phyloP scores from a whole-genome alignment of 208 protist genomes.

The Leishmania tropica region DNA sequence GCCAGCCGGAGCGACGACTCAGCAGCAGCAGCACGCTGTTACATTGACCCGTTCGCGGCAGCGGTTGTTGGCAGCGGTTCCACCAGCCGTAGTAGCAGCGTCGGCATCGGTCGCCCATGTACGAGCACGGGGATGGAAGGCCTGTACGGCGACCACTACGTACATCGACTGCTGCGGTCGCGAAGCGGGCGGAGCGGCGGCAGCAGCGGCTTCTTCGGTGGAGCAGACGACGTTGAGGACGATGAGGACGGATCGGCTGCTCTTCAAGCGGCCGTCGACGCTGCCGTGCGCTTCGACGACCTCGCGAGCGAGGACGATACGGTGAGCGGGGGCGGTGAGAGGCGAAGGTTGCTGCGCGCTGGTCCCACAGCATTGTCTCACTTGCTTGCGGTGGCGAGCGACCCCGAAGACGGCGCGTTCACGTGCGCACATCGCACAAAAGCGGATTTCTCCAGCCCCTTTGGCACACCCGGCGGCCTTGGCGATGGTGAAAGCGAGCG shows the following conservation, averaged over 20 bases:
- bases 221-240: neutral
- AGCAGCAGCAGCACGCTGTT: neutral
- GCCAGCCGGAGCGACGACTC: neutral
- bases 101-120: neutral
- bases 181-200: neutral
- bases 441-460: neutral
- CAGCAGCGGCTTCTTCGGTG: neutral
- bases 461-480: neutral
- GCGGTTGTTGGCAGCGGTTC: neutral
- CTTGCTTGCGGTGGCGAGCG: neutral
- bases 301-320: conserved; percentile 16
- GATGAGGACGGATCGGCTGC: conserved; percentile 10
- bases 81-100: neutral
- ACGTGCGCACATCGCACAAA: neutral
- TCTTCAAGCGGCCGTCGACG: conserved; percentile 17
- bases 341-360: too few relatives aligned
- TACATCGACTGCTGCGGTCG: conserved; percentile 2
- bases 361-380: neutral
- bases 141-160: neutral
- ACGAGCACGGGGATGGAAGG: neutral
- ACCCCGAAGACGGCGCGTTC: neutral
- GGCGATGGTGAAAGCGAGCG: neutral
- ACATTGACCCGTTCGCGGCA: neutral
- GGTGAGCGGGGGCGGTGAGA: neutral
- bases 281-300: conserved; percentile 17